Base-by-base conservation (phyloP, 2,329 filamentous ascomycete genomes). In the Neonectria sp. region DNA sequence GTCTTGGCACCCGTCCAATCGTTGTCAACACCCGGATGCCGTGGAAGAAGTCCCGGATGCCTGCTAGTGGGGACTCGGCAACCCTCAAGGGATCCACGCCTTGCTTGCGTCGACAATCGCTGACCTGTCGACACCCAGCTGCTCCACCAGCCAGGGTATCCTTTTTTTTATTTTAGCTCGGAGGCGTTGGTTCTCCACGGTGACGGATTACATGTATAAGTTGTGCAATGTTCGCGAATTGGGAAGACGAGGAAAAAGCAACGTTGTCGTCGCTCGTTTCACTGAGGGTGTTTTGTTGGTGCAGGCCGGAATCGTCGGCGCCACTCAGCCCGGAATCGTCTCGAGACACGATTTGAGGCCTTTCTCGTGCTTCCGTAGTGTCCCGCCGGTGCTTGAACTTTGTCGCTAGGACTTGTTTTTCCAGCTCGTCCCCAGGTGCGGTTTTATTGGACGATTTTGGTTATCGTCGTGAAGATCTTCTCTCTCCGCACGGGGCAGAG, bases 241-340 rank as follows among this genome's bases (percentile, higher is more conserved):
- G 25, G 52, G 24, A 46, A 13, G n/a, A 27, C 6, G n/a, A 24
- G 33, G 33, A 66, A 66, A 64, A 66, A 66, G 63, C 58, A 66
- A 66, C 27, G 46, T 58, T 57, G 9, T 15, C n/a, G 27, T 11
- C 35, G 51, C 51, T 45, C 45, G 35, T 25, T 46, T 55, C 17
- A 24, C 24, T 11, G 4, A 31, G 12, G 40, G 25, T 29, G 21
- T 31, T 17, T 31, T 31, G 27, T 21, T 33, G 17, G 25, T 45
- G 48, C 37, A 53, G 58, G 40, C 37, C 27, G 33, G 57, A 27
- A 43, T 49, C 56, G 56, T 33, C 49, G 51, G 49, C 51, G 56
- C 49, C 62, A 60, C 43, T 51, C 24, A 55, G 37, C 31, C 46
- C 25, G 51, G 37, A 51, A 43, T 12, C 25, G 63, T 55, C 57